Percentiles rank a stretch among this genome's conserved stretches.
These are phyloP conservation scores for Circinella minor DNA, from an alignment of 371 early-diverging fungal genomes.

Conservation along the genomic window DNA sequence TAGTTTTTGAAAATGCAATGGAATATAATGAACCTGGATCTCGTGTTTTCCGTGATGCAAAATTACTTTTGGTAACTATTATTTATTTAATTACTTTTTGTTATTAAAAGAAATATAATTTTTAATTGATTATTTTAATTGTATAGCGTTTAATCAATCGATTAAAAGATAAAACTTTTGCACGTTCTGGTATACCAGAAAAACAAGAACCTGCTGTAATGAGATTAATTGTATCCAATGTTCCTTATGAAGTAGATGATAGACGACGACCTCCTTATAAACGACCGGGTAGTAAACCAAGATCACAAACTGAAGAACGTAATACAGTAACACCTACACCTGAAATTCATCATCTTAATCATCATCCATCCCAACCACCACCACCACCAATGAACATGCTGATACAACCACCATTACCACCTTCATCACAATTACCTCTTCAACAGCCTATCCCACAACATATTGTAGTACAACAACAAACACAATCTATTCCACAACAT, in stretches of 20 bases:
- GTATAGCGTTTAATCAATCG: slow-evolving; percentile 42
- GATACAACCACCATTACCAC: slow-evolving; percentile 13
- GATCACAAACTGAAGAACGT: slow-evolving; percentile 25
- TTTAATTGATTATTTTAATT: too few species aligned
- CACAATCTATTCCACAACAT: too few species aligned
- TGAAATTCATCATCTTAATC: background rate
- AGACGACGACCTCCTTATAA: slow-evolving; percentile 28
- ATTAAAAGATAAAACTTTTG: slow-evolving; percentile 44
- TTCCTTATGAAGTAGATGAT: slow-evolving; percentile 45
- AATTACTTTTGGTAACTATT: slow-evolving; percentile 49
- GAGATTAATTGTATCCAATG: slow-evolving; percentile 22
- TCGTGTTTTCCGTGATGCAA: slow-evolving; percentile 72
- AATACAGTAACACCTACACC: background rate
- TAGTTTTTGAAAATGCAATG: slow-evolving; percentile 79
- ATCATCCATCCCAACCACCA: background rate
- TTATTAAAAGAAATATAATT: too few species aligned
- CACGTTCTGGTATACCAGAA: slow-evolving; percentile 33
- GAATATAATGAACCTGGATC: slow-evolving; percentile 77
- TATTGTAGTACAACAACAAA: background rate
- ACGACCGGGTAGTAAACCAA: slow-evolving; percentile 19
- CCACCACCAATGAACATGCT: background rate
- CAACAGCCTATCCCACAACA: background rate
- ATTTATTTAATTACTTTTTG: background rate
- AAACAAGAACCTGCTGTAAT: slow-evolving; percentile 45
- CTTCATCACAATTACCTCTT: slow-evolving; percentile 4